Conservation (phyloP, 2,329 filamentous ascomycete genomes). For the Phialophora macrospora region DNA sequence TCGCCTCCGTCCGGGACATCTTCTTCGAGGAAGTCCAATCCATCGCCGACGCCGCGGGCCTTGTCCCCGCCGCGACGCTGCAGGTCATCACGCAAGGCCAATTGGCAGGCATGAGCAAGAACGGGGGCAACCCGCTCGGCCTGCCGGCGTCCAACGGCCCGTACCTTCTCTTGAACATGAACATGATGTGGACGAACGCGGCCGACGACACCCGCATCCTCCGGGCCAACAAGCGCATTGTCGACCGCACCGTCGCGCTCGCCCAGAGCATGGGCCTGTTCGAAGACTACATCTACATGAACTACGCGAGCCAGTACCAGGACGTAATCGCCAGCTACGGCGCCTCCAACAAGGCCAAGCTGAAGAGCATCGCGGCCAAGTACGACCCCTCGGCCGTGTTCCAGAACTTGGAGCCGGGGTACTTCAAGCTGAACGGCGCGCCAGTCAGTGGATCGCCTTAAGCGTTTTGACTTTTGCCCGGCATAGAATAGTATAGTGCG, state of each 20-base stretch:
- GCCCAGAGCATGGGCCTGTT: conserved; percentile 42
- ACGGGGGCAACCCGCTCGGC: conserved; percentile 46
- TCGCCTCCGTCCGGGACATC: conserved; percentile 39
- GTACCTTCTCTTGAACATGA: conserved; percentile 42
- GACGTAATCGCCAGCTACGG: conserved; percentile 52
- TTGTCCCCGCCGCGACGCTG: conserved; percentile 42
- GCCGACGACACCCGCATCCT: conserved; percentile 44
- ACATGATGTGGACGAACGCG: conserved; percentile 43
- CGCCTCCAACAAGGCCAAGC: conserved; percentile 42
- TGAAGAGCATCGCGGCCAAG: conserved; percentile 45
- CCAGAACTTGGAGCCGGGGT: conserved; percentile 49
- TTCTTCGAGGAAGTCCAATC: conserved; percentile 39
- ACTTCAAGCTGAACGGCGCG: conserved; percentile 50
- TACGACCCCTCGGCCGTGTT: conserved; percentile 52
- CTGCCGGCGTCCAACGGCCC: conserved; percentile 40
- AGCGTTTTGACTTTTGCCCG: neutral
- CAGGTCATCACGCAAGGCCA: conserved; percentile 45
- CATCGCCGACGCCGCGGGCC: conserved; percentile 35
- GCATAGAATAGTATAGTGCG: neutral
- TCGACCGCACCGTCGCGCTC: conserved; percentile 40
- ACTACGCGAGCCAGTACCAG: conserved; percentile 54
- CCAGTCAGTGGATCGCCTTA: neutral
- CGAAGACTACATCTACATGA: conserved; percentile 53
- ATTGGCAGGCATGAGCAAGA: conserved; percentile 41
- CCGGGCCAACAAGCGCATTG: conserved; percentile 39